Percentiles rank a stretch among this genome's conserved stretches.
Evolutionary conservation across 2,329 filamentous ascomycete genomes (phyloP).

Genomic region (Diplodia mutila): DNA sequence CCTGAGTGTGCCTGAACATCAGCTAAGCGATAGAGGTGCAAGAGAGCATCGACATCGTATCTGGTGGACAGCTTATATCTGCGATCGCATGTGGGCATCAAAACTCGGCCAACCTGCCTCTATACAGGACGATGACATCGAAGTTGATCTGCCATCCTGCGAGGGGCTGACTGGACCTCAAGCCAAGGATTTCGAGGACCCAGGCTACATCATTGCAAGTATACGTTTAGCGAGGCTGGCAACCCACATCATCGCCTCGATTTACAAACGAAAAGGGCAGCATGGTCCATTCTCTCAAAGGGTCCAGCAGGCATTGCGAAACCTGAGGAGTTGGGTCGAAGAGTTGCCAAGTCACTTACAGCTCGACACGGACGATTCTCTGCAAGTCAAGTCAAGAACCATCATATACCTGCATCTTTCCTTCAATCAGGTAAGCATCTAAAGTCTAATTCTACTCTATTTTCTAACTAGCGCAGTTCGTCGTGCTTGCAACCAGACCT

Average conservation of each 20-base stretch:
- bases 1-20: slow-evolving; percentile 43
- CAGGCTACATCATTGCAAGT: slow-evolving; percentile 44
- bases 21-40: slow-evolving; percentile 43
- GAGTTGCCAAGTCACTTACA: slow-evolving; percentile 40
- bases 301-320: slow-evolving; percentile 42
- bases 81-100: slow-evolving; percentile 41
- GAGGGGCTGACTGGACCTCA: slow-evolving; percentile 34
- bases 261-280: slow-evolving; percentile 37
- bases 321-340: slow-evolving; percentile 44
- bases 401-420: slow-evolving; percentile 43
- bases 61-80: slow-evolving; percentile 42
- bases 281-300: slow-evolving; percentile 39
- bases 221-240: slow-evolving; percentile 45
- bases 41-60: slow-evolving; percentile 40
- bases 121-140: slow-evolving; percentile 41
- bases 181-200: slow-evolving; percentile 40
- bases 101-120: slow-evolving; percentile 40
- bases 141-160: slow-evolving; percentile 49
- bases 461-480: slow-evolving; percentile 28
- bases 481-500: slow-evolving; percentile 40
- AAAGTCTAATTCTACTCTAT: not conserved
- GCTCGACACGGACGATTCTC: slow-evolving; percentile 34
- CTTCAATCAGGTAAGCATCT: slow-evolving; percentile 36
- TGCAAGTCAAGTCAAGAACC: slow-evolving; percentile 30
- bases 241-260: slow-evolving; percentile 33